Percentiles rank a stretch among this genome's conserved stretches.
Conservation (phyloP, 441 rosid species). For the Corymbia calophylla region DNA sequence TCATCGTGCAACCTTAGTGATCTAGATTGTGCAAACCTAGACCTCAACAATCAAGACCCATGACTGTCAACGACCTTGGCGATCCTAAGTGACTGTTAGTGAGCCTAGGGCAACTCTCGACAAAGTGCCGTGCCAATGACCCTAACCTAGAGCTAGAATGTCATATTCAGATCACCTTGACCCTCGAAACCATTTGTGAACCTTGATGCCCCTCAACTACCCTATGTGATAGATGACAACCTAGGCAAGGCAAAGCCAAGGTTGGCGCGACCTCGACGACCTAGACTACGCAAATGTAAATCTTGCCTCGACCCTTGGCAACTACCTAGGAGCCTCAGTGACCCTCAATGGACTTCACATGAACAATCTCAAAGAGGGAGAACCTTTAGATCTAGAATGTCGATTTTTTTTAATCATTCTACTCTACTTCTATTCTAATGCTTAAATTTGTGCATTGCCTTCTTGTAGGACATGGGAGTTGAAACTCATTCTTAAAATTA, state of each 20-base stretch:
- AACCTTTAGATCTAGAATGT: not conserved
- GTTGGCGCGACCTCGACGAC: not conserved
- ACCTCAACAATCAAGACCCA: not conserved
- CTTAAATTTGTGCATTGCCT: too few species aligned
- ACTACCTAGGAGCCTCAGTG: not conserved
- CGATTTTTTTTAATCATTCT: too few species aligned
- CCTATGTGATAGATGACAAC: not conserved
- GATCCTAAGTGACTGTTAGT: not conserved
- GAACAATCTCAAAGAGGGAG: not conserved
- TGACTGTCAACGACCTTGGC: accelerated
- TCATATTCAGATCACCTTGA: not conserved
- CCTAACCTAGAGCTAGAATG: not conserved
- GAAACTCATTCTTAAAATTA: too few species aligned
- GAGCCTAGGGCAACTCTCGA: not conserved
- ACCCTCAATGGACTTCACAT: not conserved
- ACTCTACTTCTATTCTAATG: too few species aligned
- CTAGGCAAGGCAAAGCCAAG: not conserved
- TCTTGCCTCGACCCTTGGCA: not conserved
- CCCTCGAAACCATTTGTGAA: not conserved
- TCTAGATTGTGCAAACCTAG: not conserved
- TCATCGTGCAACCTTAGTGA: not conserved
- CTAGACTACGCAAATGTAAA: not conserved
- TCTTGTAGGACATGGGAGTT: too few species aligned
- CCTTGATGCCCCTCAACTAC: not conserved
- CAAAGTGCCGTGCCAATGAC: accelerated